Conservation (phyloP, 1,284 basidiomycete species). For the Gomphus bonarii region DNA sequence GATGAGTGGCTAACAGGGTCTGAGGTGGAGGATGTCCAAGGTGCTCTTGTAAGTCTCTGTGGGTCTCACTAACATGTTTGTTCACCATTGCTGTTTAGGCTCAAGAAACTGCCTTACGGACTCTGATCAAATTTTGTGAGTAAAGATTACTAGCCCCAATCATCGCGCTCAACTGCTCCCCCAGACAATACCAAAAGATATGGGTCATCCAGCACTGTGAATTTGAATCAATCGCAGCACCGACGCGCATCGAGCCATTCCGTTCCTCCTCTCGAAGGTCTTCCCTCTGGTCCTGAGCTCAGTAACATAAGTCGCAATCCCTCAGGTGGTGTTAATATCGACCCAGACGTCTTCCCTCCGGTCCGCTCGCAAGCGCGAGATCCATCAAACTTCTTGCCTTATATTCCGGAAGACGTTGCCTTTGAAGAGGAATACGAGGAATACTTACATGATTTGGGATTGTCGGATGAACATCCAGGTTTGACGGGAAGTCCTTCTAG, state of each 20-base stretch:
- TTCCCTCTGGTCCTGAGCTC: slow-evolving; percentile 66
- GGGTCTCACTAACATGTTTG: slow-evolving; percentile 1
- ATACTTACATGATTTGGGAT: slow-evolving; percentile 72
- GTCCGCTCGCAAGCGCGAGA: slow-evolving; percentile 73
- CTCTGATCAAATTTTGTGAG: slow-evolving; percentile 91
- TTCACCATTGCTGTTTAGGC: slow-evolving; percentile 37
- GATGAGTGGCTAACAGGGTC: slow-evolving; percentile 97
- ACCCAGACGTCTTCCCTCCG: slow-evolving; percentile 76
- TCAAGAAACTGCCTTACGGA: slow-evolving; percentile 93
- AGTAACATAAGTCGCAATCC: slow-evolving; percentile 58
- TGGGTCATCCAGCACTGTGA: slow-evolving; percentile 50
- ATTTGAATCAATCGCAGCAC: slow-evolving; percentile 44
- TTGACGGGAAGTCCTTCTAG: slow-evolving; percentile 10
- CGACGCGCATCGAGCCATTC: slow-evolving; percentile 71
- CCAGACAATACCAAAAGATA: slow-evolving; percentile 74
- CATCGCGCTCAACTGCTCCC: slow-evolving; percentile 2
- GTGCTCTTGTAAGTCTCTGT: slow-evolving; percentile 48
- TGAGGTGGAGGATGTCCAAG: slow-evolving; percentile 86
- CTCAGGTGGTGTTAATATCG: slow-evolving; percentile 66
- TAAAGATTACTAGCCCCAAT: slow-evolving; percentile 11
- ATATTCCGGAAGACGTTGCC: slow-evolving; percentile 75
- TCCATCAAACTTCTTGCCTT: slow-evolving; percentile 75
- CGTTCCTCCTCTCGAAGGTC: slow-evolving; percentile 56
- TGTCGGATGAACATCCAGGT: slow-evolving; percentile 36
- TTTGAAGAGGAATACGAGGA: slow-evolving; percentile 86